Conservation (phyloP, 345 rosid genomes). For the Geranium rotundifolium region DNA sequence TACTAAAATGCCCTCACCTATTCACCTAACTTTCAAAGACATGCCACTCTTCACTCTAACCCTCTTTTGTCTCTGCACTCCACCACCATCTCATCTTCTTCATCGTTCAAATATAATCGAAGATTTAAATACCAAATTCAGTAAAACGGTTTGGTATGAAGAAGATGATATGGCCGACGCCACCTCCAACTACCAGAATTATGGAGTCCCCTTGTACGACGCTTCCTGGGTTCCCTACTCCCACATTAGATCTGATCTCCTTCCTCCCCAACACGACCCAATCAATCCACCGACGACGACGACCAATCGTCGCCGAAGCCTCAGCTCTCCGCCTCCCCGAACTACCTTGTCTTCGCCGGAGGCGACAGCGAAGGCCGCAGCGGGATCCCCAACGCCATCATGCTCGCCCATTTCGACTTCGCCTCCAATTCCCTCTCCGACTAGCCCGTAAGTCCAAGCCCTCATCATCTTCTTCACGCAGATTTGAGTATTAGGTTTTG, state of each 20-base stretch:
- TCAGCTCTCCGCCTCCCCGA: background rate
- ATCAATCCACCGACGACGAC: background rate
- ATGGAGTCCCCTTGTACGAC: slow-evolving; percentile 75
- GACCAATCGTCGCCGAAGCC: too few relatives aligned
- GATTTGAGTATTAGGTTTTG: background rate
- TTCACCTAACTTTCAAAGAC: too few relatives aligned
- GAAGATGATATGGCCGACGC: too few relatives aligned
- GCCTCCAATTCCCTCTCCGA: slow-evolving; percentile 49
- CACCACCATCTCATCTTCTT: too few relatives aligned
- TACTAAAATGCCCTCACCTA: too few relatives aligned
- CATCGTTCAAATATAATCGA: too few relatives aligned
- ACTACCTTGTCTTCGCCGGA: slow-evolving; percentile 42
- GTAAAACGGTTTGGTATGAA: too few relatives aligned
- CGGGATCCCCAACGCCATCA: slow-evolving; percentile 72
- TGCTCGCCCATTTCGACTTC: slow-evolving; percentile 42
- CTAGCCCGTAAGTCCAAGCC: slow-evolving; percentile 49
- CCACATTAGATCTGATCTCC: slow-evolving; percentile 30
- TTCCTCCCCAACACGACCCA: too few relatives aligned
- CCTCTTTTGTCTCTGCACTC: too few relatives aligned
- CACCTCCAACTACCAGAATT: slow-evolving; percentile 43
- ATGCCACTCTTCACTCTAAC: too few relatives aligned
- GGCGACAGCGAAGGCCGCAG: slow-evolving; percentile 85
- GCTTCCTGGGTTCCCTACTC: slow-evolving; percentile 69
- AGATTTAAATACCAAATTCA: too few relatives aligned
- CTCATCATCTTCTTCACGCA: background rate